phyloP scores from a whole-genome alignment of 805 yeast species.

The Kluyveromyces wickerhamii region DNA sequence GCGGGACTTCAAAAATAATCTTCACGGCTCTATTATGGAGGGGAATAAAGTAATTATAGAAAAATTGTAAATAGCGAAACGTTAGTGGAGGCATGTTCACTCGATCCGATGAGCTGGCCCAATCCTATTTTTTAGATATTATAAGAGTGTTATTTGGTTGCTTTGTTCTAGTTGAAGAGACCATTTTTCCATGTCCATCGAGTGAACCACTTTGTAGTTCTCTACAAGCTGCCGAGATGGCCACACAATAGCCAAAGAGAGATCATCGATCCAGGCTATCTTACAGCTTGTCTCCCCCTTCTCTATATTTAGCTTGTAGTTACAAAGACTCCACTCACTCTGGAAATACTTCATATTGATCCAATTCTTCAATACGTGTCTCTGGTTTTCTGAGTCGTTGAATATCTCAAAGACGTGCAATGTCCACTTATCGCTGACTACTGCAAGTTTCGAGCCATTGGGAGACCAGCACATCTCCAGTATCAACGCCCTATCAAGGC shows the following conservation, averaged over 20 bases:
- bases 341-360: conserved; percentile 5
- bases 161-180: conserved; percentile 1
- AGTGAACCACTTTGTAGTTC: background rate
- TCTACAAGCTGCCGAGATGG: background rate
- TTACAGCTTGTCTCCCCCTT: background rate
- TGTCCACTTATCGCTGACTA: conserved; percentile 82
- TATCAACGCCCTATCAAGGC: conserved; percentile 75
- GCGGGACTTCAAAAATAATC: conserved; percentile 41
- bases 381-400: conserved; percentile 34
- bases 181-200: background rate
- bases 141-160: conserved; percentile 1
- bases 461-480: conserved; percentile 82
- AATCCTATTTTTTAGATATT: too few relatives aligned
- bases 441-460: conserved; percentile 68
- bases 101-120: too few relatives aligned
- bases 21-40: conserved; percentile 36
- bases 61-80: conserved; percentile 10
- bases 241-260: background rate
- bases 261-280: conserved; percentile 4
- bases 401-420: conserved; percentile 64
- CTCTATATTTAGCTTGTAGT: background rate
- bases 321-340: conserved; percentile 5
- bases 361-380: conserved; percentile 52
- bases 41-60: conserved; percentile 20
- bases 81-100: too few relatives aligned